These are phyloP conservation scores for Vicia villosa DNA, from an alignment of 306 rosid species.

Conservation along the genomic window DNA sequence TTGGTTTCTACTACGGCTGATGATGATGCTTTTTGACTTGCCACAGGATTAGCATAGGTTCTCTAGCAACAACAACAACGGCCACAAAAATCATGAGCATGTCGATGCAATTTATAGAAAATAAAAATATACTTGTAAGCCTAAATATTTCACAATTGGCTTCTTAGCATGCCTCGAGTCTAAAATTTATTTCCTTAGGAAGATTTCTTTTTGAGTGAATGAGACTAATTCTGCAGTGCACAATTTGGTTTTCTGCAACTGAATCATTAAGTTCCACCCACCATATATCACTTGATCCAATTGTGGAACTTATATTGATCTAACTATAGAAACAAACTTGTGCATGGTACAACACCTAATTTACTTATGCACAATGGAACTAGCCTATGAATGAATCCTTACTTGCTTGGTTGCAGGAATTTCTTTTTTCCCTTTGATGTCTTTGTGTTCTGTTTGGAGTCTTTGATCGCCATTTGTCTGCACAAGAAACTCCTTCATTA, in stretches of 20 bases:
- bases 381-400: neutral
- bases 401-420: neutral
- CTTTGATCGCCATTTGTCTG: neutral
- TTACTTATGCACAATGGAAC: no score
- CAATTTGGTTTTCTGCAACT: no score
- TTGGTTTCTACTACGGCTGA: neutral
- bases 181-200: no score
- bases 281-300: no score
- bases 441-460: neutral
- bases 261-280: no score
- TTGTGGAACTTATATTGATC: no score
- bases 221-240: no score
- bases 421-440: neutral
- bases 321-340: no score
- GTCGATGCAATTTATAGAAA: no score
- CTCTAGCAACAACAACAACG: neutral
- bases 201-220: neutral
- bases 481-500: neutral
- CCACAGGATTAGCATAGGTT: neutral
- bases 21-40: constrained; percentile 28
- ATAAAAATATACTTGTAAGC: neutral
- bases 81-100: no score
- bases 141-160: neutral
- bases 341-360: no score
- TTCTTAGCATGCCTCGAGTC: no score